Base-by-base conservation (phyloP, 768 basidiomycete species). In the Rhizopogon sp. region DNA sequence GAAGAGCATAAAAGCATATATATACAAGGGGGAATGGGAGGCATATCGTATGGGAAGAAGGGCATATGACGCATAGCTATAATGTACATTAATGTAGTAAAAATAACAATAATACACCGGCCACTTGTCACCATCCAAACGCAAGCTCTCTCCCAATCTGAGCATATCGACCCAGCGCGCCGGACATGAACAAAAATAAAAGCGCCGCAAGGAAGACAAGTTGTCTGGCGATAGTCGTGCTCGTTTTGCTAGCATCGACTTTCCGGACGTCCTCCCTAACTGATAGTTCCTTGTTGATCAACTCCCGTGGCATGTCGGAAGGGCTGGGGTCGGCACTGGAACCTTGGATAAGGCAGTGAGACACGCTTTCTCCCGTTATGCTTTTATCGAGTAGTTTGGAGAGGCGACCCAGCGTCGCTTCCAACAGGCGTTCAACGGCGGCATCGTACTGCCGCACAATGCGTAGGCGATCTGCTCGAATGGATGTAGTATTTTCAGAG, bases 341-440 rank as follows among this genome's bases (percentile, higher is more conserved):
- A 31, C 33, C 5, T 35, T 33, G 17, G 5, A 33, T 7, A 9
- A 33, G 2, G 33, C 20, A 9, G 33, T 47, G 46, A 22, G 46
- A 47, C 5, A 47, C 46, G 46, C 46, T 47, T 33, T 47, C 20
- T 4, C 46, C 46, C 20, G 20, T 33, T 20, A 47, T 33, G 1
- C 46, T 8, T 13, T 22, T 47, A 22, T 47, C 46, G 33, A 47
- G 33, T 14, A 47, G 20, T 22, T 47, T 47, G 11, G 46, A 47
- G 7, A 47, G 5, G 33, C 68, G 45, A 41, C 68, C 64, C 4
- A 67, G 57, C n/a, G 64, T 70, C 20, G 59, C 68, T 0, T 64
- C 67, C 33, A 64, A 56, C 1, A 66, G 3, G 3, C 20, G 28
- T 13, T 16, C 8, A 42, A 54, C 54, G 5, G 56, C 39, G 2